Evolutionary conservation across 129 eudicot genomes (phyloP).

Genomic region (Tagetes erecta): DNA sequence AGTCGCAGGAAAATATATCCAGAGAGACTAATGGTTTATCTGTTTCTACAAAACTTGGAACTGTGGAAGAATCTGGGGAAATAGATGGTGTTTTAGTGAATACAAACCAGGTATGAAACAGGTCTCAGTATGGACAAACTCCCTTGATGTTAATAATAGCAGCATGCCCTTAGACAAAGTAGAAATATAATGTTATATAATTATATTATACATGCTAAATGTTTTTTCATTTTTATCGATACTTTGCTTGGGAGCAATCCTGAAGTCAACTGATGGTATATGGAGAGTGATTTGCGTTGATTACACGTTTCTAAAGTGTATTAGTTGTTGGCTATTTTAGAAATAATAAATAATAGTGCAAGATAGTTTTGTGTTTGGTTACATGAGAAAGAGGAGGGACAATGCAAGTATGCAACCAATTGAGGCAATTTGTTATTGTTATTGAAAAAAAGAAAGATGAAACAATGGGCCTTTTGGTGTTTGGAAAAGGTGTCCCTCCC

Average conservation of each 20-base stretch:
- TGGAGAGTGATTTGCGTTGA: neutral
- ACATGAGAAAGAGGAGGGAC: conserved; percentile 4
- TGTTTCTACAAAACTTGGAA: conserved; percentile 59
- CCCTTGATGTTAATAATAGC: conserved; percentile 4
- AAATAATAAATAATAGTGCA: neutral
- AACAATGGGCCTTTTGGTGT: too few relatives aligned
- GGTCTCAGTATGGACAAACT: conserved; percentile 6
- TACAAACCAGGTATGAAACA: conserved; percentile 68
- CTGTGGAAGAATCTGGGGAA: conserved; percentile 62
- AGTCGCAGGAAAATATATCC: conserved; percentile 55
- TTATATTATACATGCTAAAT: neutral
- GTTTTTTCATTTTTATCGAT: conserved; percentile 4
- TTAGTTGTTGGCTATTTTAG: conserved; percentile 2
- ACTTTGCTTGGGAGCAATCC: conserved; percentile 1
- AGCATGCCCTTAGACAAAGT: conserved; percentile 13
- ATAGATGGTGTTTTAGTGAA: conserved; percentile 77
- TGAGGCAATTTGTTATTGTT: neutral
- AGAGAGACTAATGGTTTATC: conserved; percentile 59
- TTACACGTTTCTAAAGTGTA: neutral
- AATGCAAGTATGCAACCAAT: neutral
- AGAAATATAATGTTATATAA: conserved; percentile 3
- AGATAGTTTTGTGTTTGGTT: conserved; percentile 1
- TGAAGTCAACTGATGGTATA: conserved; percentile 1
- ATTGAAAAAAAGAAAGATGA: neutral
- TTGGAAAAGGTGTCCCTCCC: too few relatives aligned